Percentiles rank a stretch among this genome's conserved stretches.
phyloP scores from a whole-genome alignment of 2,329 filamentous ascomycete species.

The Sarocladiaceae sp. region DNA sequence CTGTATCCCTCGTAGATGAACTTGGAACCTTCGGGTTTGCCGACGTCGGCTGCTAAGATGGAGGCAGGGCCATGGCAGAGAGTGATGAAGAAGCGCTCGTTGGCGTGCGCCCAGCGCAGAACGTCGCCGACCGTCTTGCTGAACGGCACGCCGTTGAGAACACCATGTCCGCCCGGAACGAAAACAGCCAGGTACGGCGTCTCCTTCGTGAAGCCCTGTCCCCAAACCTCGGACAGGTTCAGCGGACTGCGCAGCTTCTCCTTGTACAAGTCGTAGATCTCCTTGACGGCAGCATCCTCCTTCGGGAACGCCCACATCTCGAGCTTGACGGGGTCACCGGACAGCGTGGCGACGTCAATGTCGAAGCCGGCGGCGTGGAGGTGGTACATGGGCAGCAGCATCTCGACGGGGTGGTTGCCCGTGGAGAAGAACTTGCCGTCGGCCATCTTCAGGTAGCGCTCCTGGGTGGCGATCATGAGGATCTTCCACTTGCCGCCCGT shows the following conservation, averaged over 20 bases:
- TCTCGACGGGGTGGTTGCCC: constrained; percentile 17
- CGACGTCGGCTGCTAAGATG: constrained; percentile 12
- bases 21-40: constrained; percentile 13
- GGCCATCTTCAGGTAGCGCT: constrained; percentile 17
- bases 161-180: constrained; percentile 16
- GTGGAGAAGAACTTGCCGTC: constrained; percentile 17
- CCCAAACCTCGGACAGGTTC: constrained; percentile 14
- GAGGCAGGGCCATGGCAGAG: constrained; percentile 14
- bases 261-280: constrained; percentile 12
- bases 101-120: constrained; percentile 16
- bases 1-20: constrained; percentile 16
- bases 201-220: constrained; percentile 11
- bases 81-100: constrained; percentile 12
- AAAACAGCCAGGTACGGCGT: constrained; percentile 15
- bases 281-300: constrained; percentile 8
- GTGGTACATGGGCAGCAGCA: constrained; percentile 16
- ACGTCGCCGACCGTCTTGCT: constrained; percentile 14
- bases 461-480: constrained; percentile 16
- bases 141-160: constrained; percentile 14
- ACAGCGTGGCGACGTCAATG: constrained; percentile 15
- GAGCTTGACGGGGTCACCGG: constrained; percentile 17
- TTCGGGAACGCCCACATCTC: constrained; percentile 16
- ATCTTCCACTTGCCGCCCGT: constrained; percentile 16
- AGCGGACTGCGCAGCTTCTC: constrained; percentile 15
- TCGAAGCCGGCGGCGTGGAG: constrained; percentile 17